A percentile compares a stretch with the other conserved stretches of the same genome.
These are phyloP conservation scores for Marchantia polymorpha DNA, from an alignment of 225 moss, liverwort and hornwort genomes.

Conservation along the genomic window DNA sequence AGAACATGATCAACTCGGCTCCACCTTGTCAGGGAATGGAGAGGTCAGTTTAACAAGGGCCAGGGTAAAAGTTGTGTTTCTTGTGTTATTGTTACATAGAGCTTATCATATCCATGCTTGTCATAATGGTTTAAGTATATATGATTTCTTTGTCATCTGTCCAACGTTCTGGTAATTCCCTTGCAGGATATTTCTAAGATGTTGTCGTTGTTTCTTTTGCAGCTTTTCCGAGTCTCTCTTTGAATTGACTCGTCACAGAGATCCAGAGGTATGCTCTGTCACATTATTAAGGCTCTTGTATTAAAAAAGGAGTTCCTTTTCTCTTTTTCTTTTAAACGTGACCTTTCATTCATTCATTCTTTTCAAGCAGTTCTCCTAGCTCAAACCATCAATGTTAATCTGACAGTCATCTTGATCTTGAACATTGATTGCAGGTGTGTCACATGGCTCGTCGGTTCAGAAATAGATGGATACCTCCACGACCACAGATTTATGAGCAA, in stretches of 20 bases:
- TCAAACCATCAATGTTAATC: background rate
- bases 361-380: no score
- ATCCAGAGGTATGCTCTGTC: constrained; percentile 31
- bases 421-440: constrained; percentile 30
- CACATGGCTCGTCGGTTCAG: constrained; percentile 44
- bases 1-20: constrained; percentile 34
- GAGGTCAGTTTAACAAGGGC: constrained; percentile 30
- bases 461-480: constrained; percentile 42
- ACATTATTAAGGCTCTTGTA: background rate
- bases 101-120: background rate
- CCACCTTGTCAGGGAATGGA: constrained; percentile 50
- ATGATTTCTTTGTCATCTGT: background rate
- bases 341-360: no score
- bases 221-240: constrained; percentile 48
- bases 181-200: background rate
- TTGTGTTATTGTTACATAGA: background rate
- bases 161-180: no score
- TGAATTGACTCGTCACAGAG: constrained; percentile 46
- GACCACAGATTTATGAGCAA: constrained; percentile 32
- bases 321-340: no score
- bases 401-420: background rate
- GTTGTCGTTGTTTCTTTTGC: constrained; percentile 11
- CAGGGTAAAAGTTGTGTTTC: background rate
- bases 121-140: background rate
- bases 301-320: background rate